Percentiles rank a stretch among this genome's conserved stretches.
Evolutionary conservation across 768 basidiomycete genomes (phyloP).

Genomic region (Kondoa subrosea): DNA sequence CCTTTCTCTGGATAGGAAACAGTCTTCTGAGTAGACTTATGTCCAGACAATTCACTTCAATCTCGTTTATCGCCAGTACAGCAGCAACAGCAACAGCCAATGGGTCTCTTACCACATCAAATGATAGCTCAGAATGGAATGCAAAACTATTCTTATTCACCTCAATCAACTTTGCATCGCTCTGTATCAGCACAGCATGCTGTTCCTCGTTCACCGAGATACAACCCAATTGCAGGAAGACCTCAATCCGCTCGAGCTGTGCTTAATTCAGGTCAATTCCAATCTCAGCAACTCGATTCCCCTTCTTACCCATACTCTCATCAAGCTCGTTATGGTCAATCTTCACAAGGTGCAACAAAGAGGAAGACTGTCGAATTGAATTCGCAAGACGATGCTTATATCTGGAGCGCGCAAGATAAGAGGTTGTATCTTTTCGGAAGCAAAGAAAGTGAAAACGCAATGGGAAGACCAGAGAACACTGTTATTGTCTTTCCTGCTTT

Average conservation of each 20-base stretch:
- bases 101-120: neutral
- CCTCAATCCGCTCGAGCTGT: neutral
- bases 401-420: constrained; percentile 9
- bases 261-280: neutral
- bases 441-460: constrained; percentile 9
- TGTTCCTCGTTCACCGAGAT: neutral
- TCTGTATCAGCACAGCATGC: neutral
- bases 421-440: constrained; percentile 13
- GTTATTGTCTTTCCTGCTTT: constrained; percentile 13
- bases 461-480: constrained; percentile 4
- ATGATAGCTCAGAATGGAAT: neutral
- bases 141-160: neutral
- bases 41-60: neutral
- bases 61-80: neutral
- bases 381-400: constrained; percentile 5
- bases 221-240: neutral
- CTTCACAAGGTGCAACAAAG: neutral
- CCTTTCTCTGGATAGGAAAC: too few species aligned
- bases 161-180: neutral
- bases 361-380: neutral
- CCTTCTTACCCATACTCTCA: neutral
- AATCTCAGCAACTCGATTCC: neutral
- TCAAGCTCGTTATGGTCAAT: neutral
- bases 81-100: neutral
- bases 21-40: too few species aligned